Evolutionary conservation across 108 stramenopile genomes (phyloP).

Genomic region (Pseudonitzschia pungens): DNA sequence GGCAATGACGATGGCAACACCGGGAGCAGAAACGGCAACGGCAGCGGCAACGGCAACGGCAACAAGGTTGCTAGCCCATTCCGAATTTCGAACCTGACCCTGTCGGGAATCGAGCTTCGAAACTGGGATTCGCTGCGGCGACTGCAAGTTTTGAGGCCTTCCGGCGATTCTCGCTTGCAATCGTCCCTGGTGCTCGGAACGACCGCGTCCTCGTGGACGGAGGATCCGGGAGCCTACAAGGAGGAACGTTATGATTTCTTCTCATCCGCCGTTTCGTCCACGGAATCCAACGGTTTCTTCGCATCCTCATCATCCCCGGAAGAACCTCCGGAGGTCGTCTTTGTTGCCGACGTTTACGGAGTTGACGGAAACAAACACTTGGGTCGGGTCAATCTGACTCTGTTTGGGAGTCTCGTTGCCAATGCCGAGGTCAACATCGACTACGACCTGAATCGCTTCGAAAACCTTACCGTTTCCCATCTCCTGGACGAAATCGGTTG

Average conservation of each 20-base stretch:
- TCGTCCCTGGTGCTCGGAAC: conserved; percentile 16
- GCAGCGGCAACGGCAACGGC: not conserved
- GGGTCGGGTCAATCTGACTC: conserved; percentile 29
- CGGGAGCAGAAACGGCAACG: not conserved
- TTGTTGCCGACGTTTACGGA: conserved; percentile 7
- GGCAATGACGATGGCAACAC: no score
- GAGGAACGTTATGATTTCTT: not conserved
- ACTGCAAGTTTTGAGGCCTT: conserved; percentile 24
- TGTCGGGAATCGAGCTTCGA: conserved; percentile 22
- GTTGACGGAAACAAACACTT: not conserved
- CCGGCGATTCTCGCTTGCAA: conserved; percentile 14
- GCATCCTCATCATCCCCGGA: not conserved
- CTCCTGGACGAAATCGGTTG: conserved; percentile 27
- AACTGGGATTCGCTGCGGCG: conserved; percentile 41
- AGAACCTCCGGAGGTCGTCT: conserved; percentile 11
- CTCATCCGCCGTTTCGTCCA: not conserved
- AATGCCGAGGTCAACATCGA: conserved; percentile 16
- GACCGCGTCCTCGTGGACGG: not conserved
- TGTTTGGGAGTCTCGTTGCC: conserved; percentile 24
- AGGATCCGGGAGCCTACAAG: not conserved
- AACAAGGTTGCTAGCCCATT: not conserved
- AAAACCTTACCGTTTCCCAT: conserved; percentile 21
- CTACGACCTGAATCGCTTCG: conserved; percentile 32
- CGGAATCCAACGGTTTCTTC: not conserved
- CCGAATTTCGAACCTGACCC: not conserved